phyloP scores from a whole-genome alignment of 1,284 basidiomycete genomes.

The Trametes sp. region DNA sequence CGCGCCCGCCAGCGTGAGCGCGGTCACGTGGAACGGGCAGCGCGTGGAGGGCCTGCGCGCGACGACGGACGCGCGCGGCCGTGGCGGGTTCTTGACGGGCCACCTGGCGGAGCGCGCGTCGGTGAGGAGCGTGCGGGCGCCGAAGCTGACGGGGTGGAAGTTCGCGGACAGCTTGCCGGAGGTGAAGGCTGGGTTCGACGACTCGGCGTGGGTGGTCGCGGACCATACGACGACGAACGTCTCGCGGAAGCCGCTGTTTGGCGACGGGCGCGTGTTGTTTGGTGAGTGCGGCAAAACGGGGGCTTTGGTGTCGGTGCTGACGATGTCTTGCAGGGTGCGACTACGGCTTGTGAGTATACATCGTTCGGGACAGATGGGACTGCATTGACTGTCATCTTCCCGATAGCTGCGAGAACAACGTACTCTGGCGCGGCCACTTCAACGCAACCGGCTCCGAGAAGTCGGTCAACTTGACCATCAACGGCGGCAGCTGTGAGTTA shows the following conservation, averaged over 20 bases:
- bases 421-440: conserved; percentile 86
- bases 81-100: conserved; percentile 35
- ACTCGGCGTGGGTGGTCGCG: conserved; percentile 69
- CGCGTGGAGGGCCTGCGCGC: conserved; percentile 43
- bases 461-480: conserved; percentile 77
- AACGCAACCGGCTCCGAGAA: conserved; percentile 61
- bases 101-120: conserved; percentile 30
- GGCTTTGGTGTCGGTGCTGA: background rate
- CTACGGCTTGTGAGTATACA: conserved; percentile 72
- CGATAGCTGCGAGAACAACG: conserved; percentile 77
- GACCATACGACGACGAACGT: conserved; percentile 78
- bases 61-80: conserved; percentile 5
- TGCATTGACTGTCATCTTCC: background rate
- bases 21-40: conserved; percentile 77
- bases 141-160: conserved; percentile 66
- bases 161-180: conserved; percentile 79
- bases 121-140: conserved; percentile 38
- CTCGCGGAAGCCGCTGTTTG: conserved; percentile 70
- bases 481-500: conserved; percentile 75
- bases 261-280: conserved; percentile 76
- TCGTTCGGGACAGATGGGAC: background rate
- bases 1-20: conserved; percentile 55
- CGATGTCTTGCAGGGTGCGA: conserved; percentile 58
- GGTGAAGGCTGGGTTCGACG: conserved; percentile 60
- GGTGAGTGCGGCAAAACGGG: conserved; percentile 38